A percentile compares a stretch with the other conserved stretches of the same genome.
phyloP scores from a whole-genome alignment of 2,329 filamentous ascomycete genomes.

The Clarireedia paspali region DNA sequence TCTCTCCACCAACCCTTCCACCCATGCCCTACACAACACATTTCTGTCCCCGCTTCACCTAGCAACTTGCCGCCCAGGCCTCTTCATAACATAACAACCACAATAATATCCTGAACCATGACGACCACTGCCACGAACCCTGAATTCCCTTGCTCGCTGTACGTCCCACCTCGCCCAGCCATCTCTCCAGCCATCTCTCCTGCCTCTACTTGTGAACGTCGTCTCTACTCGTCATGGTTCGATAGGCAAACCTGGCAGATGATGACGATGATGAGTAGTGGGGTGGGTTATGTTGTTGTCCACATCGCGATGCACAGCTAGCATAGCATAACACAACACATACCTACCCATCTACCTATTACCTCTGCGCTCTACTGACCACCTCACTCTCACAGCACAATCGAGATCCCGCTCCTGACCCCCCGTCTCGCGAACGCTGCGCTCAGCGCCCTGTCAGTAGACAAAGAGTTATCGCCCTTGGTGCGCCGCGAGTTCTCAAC shows the following conservation, averaged over 20 bases:
- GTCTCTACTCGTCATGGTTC: no score
- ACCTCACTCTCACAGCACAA: conserved; percentile 14
- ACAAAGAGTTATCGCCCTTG: conserved; percentile 79
- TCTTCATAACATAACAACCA: background rate
- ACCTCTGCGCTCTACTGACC: background rate
- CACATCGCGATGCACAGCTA: background rate
- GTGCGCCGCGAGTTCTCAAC: conserved; percentile 67
- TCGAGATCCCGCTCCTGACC: conserved; percentile 62
- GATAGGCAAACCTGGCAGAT: no score
- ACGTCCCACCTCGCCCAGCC: conserved; percentile 27
- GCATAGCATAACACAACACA: conserved; percentile 13
- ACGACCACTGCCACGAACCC: conserved; percentile 28
- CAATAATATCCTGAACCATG: background rate
- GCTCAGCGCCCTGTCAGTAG: conserved; percentile 69
- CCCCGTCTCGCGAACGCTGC: conserved; percentile 70
- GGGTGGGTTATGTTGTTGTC: no score
- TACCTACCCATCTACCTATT: background rate
- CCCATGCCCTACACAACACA: conserved; percentile 1
- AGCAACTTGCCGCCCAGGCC: background rate
- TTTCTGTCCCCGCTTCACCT: background rate
- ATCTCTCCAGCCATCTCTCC: background rate
- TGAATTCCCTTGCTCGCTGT: conserved; percentile 58
- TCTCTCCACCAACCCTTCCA: background rate
- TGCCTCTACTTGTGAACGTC: background rate
- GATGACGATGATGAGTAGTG: no score